These are phyloP conservation scores for Cercophora scortea DNA, from an alignment of 495 filamentous ascomycete species.

Conservation along the genomic window DNA sequence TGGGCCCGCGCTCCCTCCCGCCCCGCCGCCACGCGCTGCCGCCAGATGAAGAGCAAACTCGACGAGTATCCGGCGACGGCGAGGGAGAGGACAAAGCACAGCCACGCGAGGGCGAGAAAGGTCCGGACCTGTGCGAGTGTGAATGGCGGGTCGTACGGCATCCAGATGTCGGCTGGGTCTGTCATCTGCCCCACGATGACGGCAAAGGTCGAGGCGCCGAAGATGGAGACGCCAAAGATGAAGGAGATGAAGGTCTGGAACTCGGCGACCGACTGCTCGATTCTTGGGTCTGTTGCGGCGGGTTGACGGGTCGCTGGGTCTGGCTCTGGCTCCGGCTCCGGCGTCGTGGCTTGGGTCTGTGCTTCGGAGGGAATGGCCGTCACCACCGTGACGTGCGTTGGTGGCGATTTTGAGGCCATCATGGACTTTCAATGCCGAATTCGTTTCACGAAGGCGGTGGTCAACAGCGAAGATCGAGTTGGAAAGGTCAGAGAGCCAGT, in stretches of 20 bases:
- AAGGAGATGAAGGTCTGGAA: constrained; percentile 3
- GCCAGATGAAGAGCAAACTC: background rate
- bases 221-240: constrained; percentile 3
- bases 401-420: no score
- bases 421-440: no score
- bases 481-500: no score
- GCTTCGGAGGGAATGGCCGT: no score
- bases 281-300: no score
- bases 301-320: no score
- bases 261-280: background rate
- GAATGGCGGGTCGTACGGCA: background rate
- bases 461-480: no score
- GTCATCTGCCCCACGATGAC: background rate
- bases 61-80: constrained; percentile 3
- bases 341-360: no score
- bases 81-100: constrained; percentile 1
- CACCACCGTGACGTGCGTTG: no score
- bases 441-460: no score
- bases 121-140: background rate
- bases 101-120: constrained; percentile 1
- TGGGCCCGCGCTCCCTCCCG: background rate
- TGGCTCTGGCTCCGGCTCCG: no score
- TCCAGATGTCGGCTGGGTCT: constrained; percentile 4
- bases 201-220: constrained; percentile 4
- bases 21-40: background rate